A percentile compares a stretch with the other conserved stretches of the same genome.
phyloP scores from a whole-genome alignment of 208 protist genomes.

The Borovskyia barvae region DNA sequence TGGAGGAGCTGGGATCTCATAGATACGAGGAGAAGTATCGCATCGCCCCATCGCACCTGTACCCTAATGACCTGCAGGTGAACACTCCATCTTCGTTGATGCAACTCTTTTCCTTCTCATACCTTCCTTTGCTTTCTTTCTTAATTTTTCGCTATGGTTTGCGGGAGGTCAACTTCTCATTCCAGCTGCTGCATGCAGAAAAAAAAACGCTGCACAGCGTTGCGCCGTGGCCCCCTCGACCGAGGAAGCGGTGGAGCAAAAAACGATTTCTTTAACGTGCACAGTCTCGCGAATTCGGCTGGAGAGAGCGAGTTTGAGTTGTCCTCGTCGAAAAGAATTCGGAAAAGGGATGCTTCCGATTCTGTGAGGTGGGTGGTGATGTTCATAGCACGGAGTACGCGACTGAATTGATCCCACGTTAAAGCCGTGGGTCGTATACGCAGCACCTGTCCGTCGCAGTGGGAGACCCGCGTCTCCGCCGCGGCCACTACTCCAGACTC shows the following conservation, averaged over 20 bases:
- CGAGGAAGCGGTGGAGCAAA: conserved; percentile 45
- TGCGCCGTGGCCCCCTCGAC: conserved; percentile 51
- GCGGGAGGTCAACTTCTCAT: too few relatives aligned
- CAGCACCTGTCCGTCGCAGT: background rate
- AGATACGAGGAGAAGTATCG: too few relatives aligned
- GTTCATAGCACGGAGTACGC: conserved; percentile 30
- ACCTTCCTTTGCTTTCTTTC: too few relatives aligned
- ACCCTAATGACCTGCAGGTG: too few relatives aligned
- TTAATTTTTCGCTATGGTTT: too few relatives aligned
- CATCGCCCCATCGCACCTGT: too few relatives aligned
- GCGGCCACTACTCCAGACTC: too few relatives aligned
- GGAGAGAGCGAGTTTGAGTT: conserved; percentile 59
- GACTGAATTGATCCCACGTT: conserved; percentile 48
- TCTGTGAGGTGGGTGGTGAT: conserved; percentile 32
- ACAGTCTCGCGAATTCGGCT: conserved; percentile 50
- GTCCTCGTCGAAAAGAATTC: conserved; percentile 53
- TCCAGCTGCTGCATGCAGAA: conserved; percentile 80
- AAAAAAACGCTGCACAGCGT: conserved; percentile 63
- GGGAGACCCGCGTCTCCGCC: too few relatives aligned
- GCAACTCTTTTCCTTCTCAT: too few relatives aligned
- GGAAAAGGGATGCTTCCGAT: conserved; percentile 41
- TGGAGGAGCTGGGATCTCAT: too few relatives aligned
- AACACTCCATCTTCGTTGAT: too few relatives aligned
- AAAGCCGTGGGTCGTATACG: conserved; percentile 41
- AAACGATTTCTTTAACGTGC: conserved; percentile 35